A percentile compares a stretch with the other conserved stretches of the same genome.
Evolutionary conservation across 108 stramenopile species (phyloP).

Genomic region (Conticribra weissflogii): DNA sequence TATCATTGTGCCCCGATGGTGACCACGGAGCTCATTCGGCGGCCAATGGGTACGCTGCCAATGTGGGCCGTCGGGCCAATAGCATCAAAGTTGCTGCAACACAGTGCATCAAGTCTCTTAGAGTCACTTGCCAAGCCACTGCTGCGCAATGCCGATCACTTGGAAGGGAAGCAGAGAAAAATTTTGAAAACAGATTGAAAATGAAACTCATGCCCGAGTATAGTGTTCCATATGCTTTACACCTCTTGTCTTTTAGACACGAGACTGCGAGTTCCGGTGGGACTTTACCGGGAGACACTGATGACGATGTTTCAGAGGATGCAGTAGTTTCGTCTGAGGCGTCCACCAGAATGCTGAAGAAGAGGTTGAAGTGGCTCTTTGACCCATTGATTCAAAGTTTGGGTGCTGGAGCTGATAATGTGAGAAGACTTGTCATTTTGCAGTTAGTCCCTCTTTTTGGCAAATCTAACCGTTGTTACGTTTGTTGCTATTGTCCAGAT

Average conservation of each 20-base stretch:
- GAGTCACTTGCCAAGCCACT: constrained; percentile 61
- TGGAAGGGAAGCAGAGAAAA: constrained; percentile 66
- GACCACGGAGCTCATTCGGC: constrained; percentile 50
- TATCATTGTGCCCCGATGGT: constrained; percentile 73
- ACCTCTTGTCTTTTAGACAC: constrained; percentile 73
- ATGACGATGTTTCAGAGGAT: constrained; percentile 47
- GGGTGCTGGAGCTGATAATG: constrained; percentile 84
- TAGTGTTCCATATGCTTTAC: constrained; percentile 75
- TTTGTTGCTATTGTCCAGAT: constrained; percentile 41
- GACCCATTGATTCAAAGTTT: constrained; percentile 85
- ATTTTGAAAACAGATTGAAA: constrained; percentile 70
- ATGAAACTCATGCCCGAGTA: constrained; percentile 87
- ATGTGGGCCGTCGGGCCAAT: constrained; percentile 59
- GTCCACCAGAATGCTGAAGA: constrained; percentile 57
- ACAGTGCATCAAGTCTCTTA: constrained; percentile 55
- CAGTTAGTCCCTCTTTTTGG: neutral
- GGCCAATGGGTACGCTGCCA: constrained; percentile 71
- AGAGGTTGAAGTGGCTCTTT: constrained; percentile 83
- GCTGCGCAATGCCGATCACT: constrained; percentile 65
- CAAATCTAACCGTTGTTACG: neutral
- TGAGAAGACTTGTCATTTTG: neutral
- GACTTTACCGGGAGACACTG: constrained; percentile 26
- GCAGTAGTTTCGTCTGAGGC: constrained; percentile 31
- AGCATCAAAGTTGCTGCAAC: constrained; percentile 60
- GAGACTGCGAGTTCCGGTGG: constrained; percentile 69